Evolutionary conservation across 2,329 filamentous ascomycete species (phyloP), one percentile per base, ranked within the genome.

Genomic region (Proliferodiscus dingleyae): DNA sequence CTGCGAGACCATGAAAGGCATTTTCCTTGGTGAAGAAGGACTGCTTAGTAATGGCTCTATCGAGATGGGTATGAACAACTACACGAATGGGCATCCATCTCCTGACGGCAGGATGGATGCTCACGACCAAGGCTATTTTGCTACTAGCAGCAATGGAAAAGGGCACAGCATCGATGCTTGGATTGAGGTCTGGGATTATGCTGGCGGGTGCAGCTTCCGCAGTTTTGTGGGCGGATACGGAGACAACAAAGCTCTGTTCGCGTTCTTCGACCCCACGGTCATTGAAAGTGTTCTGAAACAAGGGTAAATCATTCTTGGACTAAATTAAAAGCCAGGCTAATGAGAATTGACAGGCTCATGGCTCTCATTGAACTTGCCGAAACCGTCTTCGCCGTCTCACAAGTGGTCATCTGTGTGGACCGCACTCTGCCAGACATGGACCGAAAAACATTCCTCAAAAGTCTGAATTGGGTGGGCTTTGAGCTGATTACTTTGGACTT

Each of bases 11-110:
- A 87, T 95, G 83, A 86, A 81, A 74, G 75, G 83, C 75, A 85
- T 87, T 76, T 95, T 96, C 82, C 87, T 85, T 78, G 90, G 88
- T 95, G 89, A 94, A 85, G 89, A 83, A 85, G 86, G 83, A 82
- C 72, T 69, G 73, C 78, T 71, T 68, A 72, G 73, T 75, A 77
- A 82, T 81, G 85, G 81, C 85, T 91, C 87, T 81, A 80, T 85
- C 81, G 84, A 85, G 79, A 82, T 86, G 81, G 83, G 81, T 91
- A 81, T 83, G 46, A 18, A 37, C 32, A 41, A 41, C 13, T 37
- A 49, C 24, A 81, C 73, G 75, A 77, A 71, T 77, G 69, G 72
- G 74, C 68, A 61, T 66, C 62, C 60, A 53, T 61, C 62, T 55
- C 57, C 58, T 49, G 55, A 59, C 46, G 55, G 57, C 37, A 51